Base-by-base conservation (phyloP, 129 eudicot genomes). In the Pulicaria dysenterica region DNA sequence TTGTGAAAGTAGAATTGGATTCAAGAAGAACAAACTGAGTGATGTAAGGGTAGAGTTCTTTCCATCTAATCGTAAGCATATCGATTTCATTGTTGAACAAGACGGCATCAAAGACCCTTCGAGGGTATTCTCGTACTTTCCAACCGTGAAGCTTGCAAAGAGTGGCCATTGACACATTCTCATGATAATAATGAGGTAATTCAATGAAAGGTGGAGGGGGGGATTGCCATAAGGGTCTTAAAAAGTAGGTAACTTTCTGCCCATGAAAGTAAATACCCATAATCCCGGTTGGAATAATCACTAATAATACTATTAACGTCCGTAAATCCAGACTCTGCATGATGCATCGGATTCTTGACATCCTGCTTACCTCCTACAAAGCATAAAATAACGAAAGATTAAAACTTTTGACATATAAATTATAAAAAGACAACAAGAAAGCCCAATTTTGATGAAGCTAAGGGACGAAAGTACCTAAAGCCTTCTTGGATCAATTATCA, bases 61-160 rank as follows among this genome's bases (percentile, higher is more conserved):
- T 83, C 92, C 92, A 86, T 56, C 92, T 40, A n/a, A 83, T 83
- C 4, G 50, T 83, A n/a, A 87, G 86, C 89, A 87, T 87, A 51
- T 87, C 92, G 9, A 87, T 72, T 66, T 87, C 92, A 14, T 87
- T 87, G 77, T 81, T 87, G 51, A 87, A 87, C 36, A 87, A 3
- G 39, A 87, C 86, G 1, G 89, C 92, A 60, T 87, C 92, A 3
- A 64, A 87, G n/a, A 87, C 92, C 8, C 87, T 70, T 56, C 92
- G 82, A n/a, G 92, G 92, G 74, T 60, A 87, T 54, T 87, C 89
- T 17, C 92, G 89, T 36, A 81, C 69, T 4, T 79, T 82, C 92
- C 92, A 87, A 34, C 88, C 86, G 10, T 87, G 92, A 54, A 87
- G 85, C 19, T 42, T 58, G 82, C 92, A 87, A 6, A 83, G 83